These are phyloP conservation scores for Aspergillus wentii DNA, from an alignment of 495 filamentous ascomycete species.

Conservation along the genomic window DNA sequence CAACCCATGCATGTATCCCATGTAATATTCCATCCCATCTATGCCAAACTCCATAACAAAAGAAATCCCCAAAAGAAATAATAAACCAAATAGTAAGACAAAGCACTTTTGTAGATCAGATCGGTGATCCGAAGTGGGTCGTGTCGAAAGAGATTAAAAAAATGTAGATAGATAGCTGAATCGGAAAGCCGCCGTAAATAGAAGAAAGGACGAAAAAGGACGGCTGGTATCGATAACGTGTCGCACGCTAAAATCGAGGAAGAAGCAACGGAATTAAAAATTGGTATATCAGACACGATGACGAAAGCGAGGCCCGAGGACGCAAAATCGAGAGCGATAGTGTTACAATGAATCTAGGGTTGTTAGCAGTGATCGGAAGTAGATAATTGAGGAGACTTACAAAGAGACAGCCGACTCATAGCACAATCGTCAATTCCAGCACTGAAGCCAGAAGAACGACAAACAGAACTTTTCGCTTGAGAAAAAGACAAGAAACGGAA, in stretches of 20 bases:
- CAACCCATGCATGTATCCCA: conserved; percentile 39
- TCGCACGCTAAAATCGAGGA: conserved; percentile 4
- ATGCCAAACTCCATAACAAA: conserved; percentile 35
- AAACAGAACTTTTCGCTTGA: conserved; percentile 21
- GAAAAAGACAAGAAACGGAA: conserved; percentile 16
- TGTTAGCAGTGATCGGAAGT: conserved; percentile 23
- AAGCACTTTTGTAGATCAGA: conserved; percentile 27
- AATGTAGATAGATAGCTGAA: conserved; percentile 5
- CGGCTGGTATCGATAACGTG: not conserved
- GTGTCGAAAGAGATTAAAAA: conserved; percentile 19
- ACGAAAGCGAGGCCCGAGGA: conserved; percentile 14
- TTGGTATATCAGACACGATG: conserved; percentile 26
- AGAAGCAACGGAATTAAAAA: conserved; percentile 28
- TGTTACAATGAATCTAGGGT: conserved; percentile 32
- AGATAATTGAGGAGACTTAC: conserved; percentile 18
- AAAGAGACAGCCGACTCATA: conserved; percentile 28
- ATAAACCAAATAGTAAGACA: conserved; percentile 13
- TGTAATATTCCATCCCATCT: conserved; percentile 35
- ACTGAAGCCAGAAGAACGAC: conserved; percentile 22
- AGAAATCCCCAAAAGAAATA: conserved; percentile 13
- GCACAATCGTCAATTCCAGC: conserved; percentile 27
- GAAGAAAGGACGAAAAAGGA: conserved; percentile 6
- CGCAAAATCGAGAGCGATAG: conserved; percentile 16
- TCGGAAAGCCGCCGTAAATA: conserved; percentile 7
- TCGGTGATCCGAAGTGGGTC: conserved; percentile 22